Conservation (phyloP, 176 grass and related monocot species). For the Elaeis guineensis region DNA sequence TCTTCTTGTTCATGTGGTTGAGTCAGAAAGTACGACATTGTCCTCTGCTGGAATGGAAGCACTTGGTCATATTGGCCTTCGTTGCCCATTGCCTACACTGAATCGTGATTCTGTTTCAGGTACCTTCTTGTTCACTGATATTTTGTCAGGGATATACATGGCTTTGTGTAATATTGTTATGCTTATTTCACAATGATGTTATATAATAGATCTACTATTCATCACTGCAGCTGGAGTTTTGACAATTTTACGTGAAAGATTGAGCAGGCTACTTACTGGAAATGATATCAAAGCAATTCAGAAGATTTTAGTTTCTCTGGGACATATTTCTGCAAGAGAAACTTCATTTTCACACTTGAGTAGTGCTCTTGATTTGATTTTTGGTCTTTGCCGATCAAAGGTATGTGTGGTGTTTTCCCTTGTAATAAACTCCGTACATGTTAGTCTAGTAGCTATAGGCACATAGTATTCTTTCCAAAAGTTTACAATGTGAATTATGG, state of each 20-base stretch:
- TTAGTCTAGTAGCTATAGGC: no score
- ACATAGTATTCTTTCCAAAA: neutral
- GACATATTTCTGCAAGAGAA: constrained; percentile 87
- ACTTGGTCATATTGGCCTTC: constrained; percentile 82
- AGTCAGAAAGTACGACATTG: constrained; percentile 58
- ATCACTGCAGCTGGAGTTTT: constrained; percentile 55
- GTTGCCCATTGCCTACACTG: constrained; percentile 44
- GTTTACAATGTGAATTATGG: neutral
- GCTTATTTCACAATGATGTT: no score
- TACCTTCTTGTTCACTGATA: constrained; percentile 21
- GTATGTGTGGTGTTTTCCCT: constrained; percentile 21
- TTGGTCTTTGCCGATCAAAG: constrained; percentile 80
- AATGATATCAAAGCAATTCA: constrained; percentile 84
- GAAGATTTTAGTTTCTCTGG: constrained; percentile 87
- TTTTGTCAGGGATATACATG: neutral
- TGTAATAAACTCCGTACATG: no score
- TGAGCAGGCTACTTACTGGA: constrained; percentile 76
- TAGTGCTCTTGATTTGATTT: constrained; percentile 74
- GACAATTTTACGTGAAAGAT: constrained; percentile 43
- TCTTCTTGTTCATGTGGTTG: constrained; percentile 62
- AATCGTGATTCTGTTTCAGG: constrained; percentile 50
- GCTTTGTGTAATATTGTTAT: no score
- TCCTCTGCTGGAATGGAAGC: constrained; percentile 78
- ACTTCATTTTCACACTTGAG: constrained; percentile 62
- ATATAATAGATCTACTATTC: neutral